These are phyloP conservation scores for Alternaria gaisen DNA, from an alignment of 2,329 filamentous ascomycete genomes.

Conservation along the genomic window DNA sequence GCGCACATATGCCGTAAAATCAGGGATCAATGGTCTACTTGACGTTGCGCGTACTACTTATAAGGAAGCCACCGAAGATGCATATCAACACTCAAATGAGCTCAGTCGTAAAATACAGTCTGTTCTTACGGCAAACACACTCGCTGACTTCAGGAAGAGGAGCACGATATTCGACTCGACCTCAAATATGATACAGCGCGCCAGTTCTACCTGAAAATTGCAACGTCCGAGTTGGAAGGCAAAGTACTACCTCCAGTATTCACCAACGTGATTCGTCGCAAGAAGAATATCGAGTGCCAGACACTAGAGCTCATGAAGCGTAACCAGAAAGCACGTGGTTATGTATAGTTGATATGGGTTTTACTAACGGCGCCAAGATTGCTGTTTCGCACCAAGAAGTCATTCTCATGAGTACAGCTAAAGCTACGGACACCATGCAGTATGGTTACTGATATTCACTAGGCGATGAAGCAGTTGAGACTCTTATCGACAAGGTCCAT, in stretches of 20 bases:
- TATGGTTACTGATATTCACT: slow-evolving; percentile 7
- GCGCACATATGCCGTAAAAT: slow-evolving; percentile 87
- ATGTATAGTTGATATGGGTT: not conserved
- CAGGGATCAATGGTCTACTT: slow-evolving; percentile 83
- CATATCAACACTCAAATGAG: slow-evolving; percentile 73
- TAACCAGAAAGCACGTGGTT: slow-evolving; percentile 59
- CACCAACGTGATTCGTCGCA: slow-evolving; percentile 78
- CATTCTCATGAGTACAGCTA: slow-evolving; percentile 71
- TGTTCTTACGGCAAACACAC: not conserved
- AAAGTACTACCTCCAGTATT: slow-evolving; percentile 71
- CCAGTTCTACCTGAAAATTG: slow-evolving; percentile 80
- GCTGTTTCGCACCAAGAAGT: slow-evolving; percentile 85
- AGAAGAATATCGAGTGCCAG: slow-evolving; percentile 83
- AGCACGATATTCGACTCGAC: slow-evolving; percentile 67
- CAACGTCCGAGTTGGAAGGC: slow-evolving; percentile 68
- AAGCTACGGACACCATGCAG: not conserved
- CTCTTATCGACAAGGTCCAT: slow-evolving; percentile 76
- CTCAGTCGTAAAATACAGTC: slow-evolving; percentile 65
- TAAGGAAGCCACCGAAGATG: slow-evolving; percentile 84
- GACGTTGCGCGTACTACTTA: slow-evolving; percentile 90
- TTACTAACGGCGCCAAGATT: slow-evolving; percentile 61
- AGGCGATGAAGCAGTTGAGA: slow-evolving; percentile 74
- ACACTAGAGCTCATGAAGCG: slow-evolving; percentile 85
- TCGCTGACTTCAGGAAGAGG: slow-evolving; percentile 40
- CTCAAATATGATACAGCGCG: slow-evolving; percentile 80